phyloP scores from a whole-genome alignment of 768 basidiomycete genomes.

The Russula brevipes region DNA sequence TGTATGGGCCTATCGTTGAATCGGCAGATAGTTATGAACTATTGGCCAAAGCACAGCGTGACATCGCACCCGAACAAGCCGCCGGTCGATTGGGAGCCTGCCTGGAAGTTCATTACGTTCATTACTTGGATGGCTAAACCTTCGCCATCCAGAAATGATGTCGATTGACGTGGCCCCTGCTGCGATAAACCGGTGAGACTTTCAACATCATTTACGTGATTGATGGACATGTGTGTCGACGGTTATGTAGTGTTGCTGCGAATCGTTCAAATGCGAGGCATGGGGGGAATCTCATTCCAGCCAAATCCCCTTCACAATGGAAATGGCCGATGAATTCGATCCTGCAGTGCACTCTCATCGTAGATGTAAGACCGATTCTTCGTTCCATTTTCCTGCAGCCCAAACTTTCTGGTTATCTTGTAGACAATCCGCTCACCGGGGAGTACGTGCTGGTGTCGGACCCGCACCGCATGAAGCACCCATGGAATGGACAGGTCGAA shows the following conservation, averaged over 20 bases:
- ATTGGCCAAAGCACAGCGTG: slow-evolving; percentile 86
- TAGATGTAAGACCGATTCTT: slow-evolving; percentile 18
- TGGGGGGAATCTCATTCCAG: background rate
- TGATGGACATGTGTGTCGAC: slow-evolving; percentile 2
- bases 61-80: slow-evolving; percentile 85
- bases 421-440: slow-evolving; percentile 76
- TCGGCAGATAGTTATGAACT: slow-evolving; percentile 65
- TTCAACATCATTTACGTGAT: background rate
- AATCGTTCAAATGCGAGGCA: background rate
- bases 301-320: background rate
- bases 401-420: background rate
- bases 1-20: background rate
- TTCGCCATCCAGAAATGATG: background rate
- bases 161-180: background rate
- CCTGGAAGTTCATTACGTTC: slow-evolving; percentile 39
- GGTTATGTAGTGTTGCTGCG: background rate
- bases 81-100: slow-evolving; percentile 55
- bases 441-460: slow-evolving; percentile 73
- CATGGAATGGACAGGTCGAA: slow-evolving; percentile 88
- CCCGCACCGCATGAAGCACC: slow-evolving; percentile 84
- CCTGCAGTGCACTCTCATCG: slow-evolving; percentile 20
- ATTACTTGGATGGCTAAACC: slow-evolving; percentile 43
- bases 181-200: background rate
- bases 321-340: slow-evolving; percentile 21
- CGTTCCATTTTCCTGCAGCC: background rate